Evolutionary conservation across 2,329 filamentous ascomycete genomes (phyloP), one percentile per base, ranked within the genome.

Genomic region (Fusarium sacchari): DNA sequence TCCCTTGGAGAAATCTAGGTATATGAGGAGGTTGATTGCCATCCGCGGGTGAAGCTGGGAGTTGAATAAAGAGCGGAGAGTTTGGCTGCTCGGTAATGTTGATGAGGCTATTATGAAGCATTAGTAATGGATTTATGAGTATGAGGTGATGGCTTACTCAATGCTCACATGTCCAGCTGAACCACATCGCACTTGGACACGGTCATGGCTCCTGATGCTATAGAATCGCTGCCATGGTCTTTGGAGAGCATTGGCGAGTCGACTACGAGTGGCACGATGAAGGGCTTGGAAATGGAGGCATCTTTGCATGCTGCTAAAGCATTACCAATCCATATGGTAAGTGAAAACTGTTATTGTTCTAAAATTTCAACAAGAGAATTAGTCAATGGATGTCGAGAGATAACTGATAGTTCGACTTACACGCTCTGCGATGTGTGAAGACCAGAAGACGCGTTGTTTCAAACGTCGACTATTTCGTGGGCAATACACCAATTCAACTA

Each of bases 41-140:
- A 13, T 67, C 66, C 37, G 80, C 79, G 18, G 86, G 81, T 50
- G 83, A 84, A 0, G 88, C 83, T 11, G 90, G 90, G 1, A 92
- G 80, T 77, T 90, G 87, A 46, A 92, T 80, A 20, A 90, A 78
- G 46, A 92, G 77, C 4, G 89, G 86, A 3, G 81, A 79, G 18
- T 80, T 77, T 1, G 79, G 75, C 24, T 84, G 76, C 8, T 82
- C 77, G 18, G 69, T 61, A 30, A 86, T 64, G 69, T 90, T 88
- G 75, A 88, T 83, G 52, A 90, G 82, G 74, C 88, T 89, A 64
- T 18, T 30, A 4, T 22, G 12, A 30, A 43, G 15, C 17, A 68
- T 81, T 26, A 80, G 79, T 43, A n/a, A 60, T 20, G 17, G 14
- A 3, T 18, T 40, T 11, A 3, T 24, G 18, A 30, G 15, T 24